These are phyloP conservation scores for Toxoplasma gondii DNA, from an alignment of 169 alveolate species.

Conservation along the genomic window DNA sequence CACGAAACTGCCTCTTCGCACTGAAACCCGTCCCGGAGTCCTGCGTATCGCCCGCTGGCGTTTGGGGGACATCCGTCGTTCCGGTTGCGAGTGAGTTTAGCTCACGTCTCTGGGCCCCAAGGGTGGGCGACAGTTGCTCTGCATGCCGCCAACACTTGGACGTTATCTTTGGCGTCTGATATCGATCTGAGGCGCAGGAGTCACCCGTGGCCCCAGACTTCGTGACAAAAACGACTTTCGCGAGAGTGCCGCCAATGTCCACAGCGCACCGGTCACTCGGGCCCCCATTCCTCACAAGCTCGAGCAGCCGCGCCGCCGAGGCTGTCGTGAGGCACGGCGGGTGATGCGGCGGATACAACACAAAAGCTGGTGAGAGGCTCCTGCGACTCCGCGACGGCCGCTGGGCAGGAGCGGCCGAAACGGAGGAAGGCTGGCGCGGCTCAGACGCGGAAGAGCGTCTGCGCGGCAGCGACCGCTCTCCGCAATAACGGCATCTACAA, in stretches of 20 bases:
- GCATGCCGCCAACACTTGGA: too few relatives aligned
- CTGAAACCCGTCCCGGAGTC: too few relatives aligned
- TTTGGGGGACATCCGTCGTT: too few relatives aligned
- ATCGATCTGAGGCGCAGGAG: not conserved
- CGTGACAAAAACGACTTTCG: constrained; percentile 55
- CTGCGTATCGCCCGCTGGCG: too few relatives aligned
- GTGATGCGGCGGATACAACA: constrained; percentile 20
- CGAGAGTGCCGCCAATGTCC: constrained; percentile 66
- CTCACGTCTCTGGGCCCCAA: too few relatives aligned
- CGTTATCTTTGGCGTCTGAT: not conserved
- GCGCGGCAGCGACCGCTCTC: not conserved
- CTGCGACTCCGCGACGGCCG: not conserved
- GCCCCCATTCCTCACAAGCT: constrained; percentile 31
- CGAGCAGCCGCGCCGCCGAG: constrained; percentile 45
- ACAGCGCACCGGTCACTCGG: constrained; percentile 65
- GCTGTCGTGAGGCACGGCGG: constrained; percentile 30
- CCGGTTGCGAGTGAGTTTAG: too few relatives aligned
- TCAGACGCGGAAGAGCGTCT: not conserved
- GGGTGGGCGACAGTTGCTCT: too few relatives aligned
- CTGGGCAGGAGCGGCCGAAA: not conserved
- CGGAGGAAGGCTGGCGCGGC: not conserved
- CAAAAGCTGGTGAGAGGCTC: not conserved
- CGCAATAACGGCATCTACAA: not conserved
- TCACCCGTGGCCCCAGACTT: not conserved
- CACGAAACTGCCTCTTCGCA: too few relatives aligned